Evolutionary conservation across 2,329 filamentous ascomycete genomes (phyloP).

Genomic region (Zymoseptoria tritici): DNA sequence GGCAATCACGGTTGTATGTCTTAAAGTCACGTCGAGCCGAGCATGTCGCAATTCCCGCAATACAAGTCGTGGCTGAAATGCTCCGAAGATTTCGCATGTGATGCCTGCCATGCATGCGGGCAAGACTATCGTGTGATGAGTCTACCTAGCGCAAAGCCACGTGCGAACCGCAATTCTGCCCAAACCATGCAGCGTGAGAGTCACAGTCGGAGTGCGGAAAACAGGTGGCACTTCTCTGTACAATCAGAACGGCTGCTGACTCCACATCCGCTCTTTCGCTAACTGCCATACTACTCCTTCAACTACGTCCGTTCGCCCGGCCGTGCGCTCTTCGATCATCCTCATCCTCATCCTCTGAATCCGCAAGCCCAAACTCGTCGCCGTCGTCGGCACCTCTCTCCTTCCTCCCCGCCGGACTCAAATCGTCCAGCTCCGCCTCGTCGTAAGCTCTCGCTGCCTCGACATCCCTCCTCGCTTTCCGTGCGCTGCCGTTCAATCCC

Average conservation of each 20-base stretch:
- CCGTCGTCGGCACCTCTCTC: constrained; percentile 3
- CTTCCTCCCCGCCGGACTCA: constrained; percentile 22
- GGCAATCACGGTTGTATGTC: not conserved
- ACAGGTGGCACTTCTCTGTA: not conserved
- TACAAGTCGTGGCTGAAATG: not conserved
- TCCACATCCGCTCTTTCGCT: not conserved
- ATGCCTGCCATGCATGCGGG: not conserved
- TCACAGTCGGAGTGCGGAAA: not conserved
- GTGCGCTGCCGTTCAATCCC: constrained; percentile 32
- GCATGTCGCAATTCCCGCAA: not conserved
- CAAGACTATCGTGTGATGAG: not conserved
- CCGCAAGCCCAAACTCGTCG: constrained; percentile 14
- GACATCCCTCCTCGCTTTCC: constrained; percentile 41
- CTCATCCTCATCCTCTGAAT: constrained; percentile 14
- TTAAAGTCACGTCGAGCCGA: not conserved
- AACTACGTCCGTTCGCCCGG: constrained; percentile 10
- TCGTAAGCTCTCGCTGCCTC: constrained; percentile 55
- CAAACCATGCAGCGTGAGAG: not conserved
- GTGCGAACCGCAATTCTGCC: not conserved
- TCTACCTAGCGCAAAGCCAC: not conserved
- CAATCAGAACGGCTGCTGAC: not conserved
- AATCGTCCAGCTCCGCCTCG: constrained; percentile 52
- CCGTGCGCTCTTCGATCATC: constrained; percentile 2
- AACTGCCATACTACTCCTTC: not conserved
- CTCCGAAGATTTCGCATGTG: not conserved